These are phyloP conservation scores for Halenospora varia DNA, from an alignment of 495 filamentous ascomycete genomes.

Conservation along the genomic window DNA sequence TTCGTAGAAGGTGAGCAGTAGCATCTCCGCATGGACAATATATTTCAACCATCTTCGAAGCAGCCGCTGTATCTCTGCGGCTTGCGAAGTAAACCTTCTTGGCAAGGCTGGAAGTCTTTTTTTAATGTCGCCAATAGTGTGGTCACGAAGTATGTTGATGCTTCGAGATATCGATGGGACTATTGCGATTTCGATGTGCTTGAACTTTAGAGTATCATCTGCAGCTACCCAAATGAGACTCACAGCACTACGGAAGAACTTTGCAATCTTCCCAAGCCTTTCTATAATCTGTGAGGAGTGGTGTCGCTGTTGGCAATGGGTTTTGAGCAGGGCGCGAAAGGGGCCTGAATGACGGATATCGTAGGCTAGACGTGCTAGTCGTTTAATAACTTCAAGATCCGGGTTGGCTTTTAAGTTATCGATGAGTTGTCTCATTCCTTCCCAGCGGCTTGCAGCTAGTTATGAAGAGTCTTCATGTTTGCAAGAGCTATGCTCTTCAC, in stretches of 20 bases:
- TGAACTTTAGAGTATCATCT: too few species aligned
- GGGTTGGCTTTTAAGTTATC: not conserved
- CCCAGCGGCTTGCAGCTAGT: not conserved
- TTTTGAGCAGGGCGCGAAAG: not conserved
- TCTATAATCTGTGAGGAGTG: too few species aligned
- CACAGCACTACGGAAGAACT: too few species aligned
- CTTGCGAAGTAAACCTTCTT: not conserved
- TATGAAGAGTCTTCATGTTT: not conserved
- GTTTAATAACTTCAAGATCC: not conserved
- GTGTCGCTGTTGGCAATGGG: too few species aligned
- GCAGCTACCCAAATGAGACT: too few species aligned
- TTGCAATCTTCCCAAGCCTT: too few species aligned
- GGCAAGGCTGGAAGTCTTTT: not conserved
- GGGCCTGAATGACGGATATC: not conserved
- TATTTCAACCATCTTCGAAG: not conserved
- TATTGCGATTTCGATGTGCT: too few species aligned
- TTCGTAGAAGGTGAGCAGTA: not conserved
- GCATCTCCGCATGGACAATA: not conserved
- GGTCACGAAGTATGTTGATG: too few species aligned
- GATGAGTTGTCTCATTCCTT: not conserved
- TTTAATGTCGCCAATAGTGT: not conserved
- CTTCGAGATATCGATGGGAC: too few species aligned
- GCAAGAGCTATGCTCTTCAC: not conserved
- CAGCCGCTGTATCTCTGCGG: not conserved
- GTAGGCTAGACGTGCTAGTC: not conserved